A percentile compares a stretch with the other conserved stretches of the same genome.
Evolutionary conservation across 1,284 basidiomycete genomes (phyloP).

Genomic region (Cutaneotrichosporon cutaneum): DNA sequence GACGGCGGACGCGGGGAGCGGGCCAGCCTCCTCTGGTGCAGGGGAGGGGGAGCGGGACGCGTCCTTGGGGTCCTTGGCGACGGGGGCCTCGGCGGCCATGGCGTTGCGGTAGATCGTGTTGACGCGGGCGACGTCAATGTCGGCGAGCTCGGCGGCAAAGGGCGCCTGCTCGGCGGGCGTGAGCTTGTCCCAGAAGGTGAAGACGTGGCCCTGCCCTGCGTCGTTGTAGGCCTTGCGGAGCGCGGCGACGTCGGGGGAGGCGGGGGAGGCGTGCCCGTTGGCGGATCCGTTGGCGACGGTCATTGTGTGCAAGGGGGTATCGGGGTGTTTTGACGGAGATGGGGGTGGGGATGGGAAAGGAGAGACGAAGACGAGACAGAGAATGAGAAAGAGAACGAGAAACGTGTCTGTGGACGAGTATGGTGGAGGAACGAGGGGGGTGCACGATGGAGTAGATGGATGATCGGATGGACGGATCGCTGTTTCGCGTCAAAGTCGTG

Average conservation of each 20-base stretch:
- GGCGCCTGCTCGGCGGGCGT: slow-evolving; percentile 63
- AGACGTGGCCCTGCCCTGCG: slow-evolving; percentile 84
- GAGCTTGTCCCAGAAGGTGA: slow-evolving; percentile 81
- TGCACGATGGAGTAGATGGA: no score
- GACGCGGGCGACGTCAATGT: slow-evolving; percentile 84
- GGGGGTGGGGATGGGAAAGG: neutral
- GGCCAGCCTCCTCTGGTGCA: slow-evolving; percentile 48
- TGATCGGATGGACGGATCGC: no score
- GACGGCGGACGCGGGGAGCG: slow-evolving; percentile 72
- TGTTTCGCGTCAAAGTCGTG: no score
- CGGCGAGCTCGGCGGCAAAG: slow-evolving; percentile 71
- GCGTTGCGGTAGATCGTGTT: slow-evolving; percentile 84
- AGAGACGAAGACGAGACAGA: neutral
- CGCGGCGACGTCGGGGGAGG: slow-evolving; percentile 31
- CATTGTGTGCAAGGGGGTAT: slow-evolving; percentile 1
- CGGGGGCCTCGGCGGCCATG: slow-evolving; percentile 63
- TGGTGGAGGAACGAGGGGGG: no score
- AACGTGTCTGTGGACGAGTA: neutral
- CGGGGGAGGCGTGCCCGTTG: slow-evolving; percentile 4
- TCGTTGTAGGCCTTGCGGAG: slow-evolving; percentile 62
- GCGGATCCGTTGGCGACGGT: slow-evolving; percentile 11
- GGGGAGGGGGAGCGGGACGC: slow-evolving; percentile 38
- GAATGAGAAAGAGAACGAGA: neutral
- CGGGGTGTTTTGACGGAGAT: no score
- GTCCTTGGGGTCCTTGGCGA: slow-evolving; percentile 27